phyloP scores from a whole-genome alignment of 179 eudicot genomes.

The Vitellaria paradoxa region DNA sequence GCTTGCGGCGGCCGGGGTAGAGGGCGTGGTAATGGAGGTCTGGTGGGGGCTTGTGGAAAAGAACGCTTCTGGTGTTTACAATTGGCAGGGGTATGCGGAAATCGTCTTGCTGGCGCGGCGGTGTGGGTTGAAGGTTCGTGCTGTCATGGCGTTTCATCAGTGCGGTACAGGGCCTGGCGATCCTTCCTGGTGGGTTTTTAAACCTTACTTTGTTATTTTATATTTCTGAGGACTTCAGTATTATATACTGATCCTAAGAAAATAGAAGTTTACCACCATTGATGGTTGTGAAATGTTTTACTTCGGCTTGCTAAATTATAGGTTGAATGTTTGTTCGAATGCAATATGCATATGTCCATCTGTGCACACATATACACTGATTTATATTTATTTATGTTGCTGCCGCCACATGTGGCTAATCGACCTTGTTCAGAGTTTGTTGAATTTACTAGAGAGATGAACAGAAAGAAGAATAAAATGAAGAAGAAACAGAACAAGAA shows the following conservation, averaged over 20 bases:
- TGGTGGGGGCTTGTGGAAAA: slow-evolving; percentile 60
- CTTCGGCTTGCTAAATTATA: background rate
- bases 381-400: no score
- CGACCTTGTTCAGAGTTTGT: no score
- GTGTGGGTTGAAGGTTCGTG: slow-evolving; percentile 45
- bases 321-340: background rate
- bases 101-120: slow-evolving; percentile 32
- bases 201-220: background rate
- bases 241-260: background rate
- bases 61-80: slow-evolving; percentile 35
- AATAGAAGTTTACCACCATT: background rate
- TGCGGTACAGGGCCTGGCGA: slow-evolving; percentile 40
- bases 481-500: no score
- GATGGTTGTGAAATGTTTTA: background rate
- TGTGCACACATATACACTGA: background rate
- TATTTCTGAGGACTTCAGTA: background rate
- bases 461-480: no score
- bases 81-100: slow-evolving; percentile 40
- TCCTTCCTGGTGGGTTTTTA: slow-evolving; percentile 37
- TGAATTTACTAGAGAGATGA: no score
- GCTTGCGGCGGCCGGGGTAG: slow-evolving; percentile 39
- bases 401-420: no score
- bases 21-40: slow-evolving; percentile 51
- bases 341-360: background rate
- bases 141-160: slow-evolving; percentile 49